Conservation (phyloP, 2,329 filamentous ascomycete species). For the Alternaria burnsii region DNA sequence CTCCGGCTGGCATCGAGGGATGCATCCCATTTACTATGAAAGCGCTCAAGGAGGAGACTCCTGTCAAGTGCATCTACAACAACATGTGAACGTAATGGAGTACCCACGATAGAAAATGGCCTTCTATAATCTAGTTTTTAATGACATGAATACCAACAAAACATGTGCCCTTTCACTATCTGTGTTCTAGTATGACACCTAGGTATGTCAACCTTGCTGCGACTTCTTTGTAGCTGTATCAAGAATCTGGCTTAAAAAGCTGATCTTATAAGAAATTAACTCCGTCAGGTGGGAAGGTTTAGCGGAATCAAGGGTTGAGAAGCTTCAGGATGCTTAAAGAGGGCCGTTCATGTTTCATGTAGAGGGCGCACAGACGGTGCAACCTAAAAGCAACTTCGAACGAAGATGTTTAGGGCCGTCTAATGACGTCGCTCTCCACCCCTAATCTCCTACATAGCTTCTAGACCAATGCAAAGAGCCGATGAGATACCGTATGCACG, state of each 20-base stretch:
- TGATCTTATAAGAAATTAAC: background rate
- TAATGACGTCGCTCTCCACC: background rate
- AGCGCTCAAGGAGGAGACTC: slow-evolving; percentile 20
- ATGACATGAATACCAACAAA: background rate
- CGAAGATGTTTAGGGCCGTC: background rate
- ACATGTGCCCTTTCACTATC: background rate
- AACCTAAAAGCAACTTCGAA: background rate
- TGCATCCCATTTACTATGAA: slow-evolving; percentile 45
- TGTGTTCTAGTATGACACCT: background rate
- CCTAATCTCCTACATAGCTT: background rate
- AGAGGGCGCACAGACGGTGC: background rate
- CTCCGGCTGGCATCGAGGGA: slow-evolving; percentile 39
- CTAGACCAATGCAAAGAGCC: background rate
- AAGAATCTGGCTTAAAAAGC: background rate
- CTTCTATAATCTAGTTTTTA: background rate
- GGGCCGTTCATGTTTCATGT: background rate
- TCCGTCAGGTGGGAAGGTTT: too few relatives aligned
- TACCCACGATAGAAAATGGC: background rate
- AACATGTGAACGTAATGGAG: background rate
- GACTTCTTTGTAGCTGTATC: background rate
- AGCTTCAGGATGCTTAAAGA: background rate
- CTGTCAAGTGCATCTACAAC: slow-evolving; percentile 26
- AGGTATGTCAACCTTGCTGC: background rate
- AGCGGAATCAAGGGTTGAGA: background rate
- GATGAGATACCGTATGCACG: background rate